phyloP scores from a whole-genome alignment of 2,329 filamentous ascomycete species.

The Dothideomycetes sp. region DNA sequence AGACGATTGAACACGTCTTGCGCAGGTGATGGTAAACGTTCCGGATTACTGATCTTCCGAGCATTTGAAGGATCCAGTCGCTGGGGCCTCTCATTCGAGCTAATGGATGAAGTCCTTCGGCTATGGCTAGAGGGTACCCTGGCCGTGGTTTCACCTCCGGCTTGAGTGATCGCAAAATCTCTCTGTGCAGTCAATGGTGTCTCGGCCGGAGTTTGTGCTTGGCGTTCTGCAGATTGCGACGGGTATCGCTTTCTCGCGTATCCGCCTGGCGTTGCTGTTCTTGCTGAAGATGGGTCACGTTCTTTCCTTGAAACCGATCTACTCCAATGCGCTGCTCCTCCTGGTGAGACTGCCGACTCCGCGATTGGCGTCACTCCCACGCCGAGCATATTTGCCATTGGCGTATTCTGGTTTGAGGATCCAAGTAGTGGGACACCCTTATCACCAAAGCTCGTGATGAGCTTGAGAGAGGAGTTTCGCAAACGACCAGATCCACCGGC shows the following conservation, averaged over 20 bases:
- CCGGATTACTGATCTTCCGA: conserved; percentile 19
- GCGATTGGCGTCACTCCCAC: conserved; percentile 82
- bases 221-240: conserved; percentile 39
- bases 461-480: conserved; percentile 68
- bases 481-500: conserved; percentile 37
- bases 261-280: conserved; percentile 49
- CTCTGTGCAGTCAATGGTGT: conserved; percentile 55
- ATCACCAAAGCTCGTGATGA: conserved; percentile 80
- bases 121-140: conserved; percentile 5
- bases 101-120: conserved; percentile 15
- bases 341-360: conserved; percentile 54
- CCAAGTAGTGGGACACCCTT: conserved; percentile 53
- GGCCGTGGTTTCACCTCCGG: conserved; percentile 3
- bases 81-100: conserved; percentile 2
- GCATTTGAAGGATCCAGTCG: background rate
- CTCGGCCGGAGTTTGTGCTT: conserved; percentile 44
- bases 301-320: conserved; percentile 18
- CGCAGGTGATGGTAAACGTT: conserved; percentile 56
- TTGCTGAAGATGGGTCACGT: conserved; percentile 41
- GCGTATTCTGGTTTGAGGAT: conserved; percentile 42
- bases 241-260: conserved; percentile 57
- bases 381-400: conserved; percentile 45
- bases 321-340: conserved; percentile 35
- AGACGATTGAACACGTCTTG: conserved; percentile 52
- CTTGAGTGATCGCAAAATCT: conserved; percentile 17